Evolutionary conservation across 2,329 filamentous ascomycete genomes (phyloP).

Genomic region (Pestalotiopsis sp.): DNA sequence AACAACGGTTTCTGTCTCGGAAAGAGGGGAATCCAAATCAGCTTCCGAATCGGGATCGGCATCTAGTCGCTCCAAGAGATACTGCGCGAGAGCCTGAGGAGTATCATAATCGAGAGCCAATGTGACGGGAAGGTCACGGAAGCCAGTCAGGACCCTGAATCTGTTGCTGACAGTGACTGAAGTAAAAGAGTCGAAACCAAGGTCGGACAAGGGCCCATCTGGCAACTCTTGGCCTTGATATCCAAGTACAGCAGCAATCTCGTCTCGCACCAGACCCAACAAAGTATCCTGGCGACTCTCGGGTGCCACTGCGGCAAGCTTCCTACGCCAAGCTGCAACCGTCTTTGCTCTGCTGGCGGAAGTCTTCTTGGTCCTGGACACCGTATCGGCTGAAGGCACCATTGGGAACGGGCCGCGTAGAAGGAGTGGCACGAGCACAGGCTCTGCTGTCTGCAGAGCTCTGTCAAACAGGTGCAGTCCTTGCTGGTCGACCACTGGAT

Average conservation of each 20-base stretch:
- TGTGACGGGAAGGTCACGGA: constrained; percentile 11
- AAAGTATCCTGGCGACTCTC: constrained; percentile 5
- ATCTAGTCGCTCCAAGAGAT: constrained; percentile 2
- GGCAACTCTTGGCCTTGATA: constrained; percentile 4
- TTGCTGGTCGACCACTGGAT: constrained; percentile 4
- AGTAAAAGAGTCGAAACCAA: constrained; percentile 9
- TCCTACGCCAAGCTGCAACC: not conserved
- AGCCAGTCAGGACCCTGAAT: constrained; percentile 4
- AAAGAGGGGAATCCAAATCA: not conserved
- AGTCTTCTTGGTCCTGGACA: not conserved
- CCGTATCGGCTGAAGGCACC: not conserved
- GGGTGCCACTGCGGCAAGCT: constrained; percentile 6
- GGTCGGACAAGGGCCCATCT: constrained; percentile 4
- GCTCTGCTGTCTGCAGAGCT: constrained; percentile 4
- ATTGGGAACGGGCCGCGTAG: constrained; percentile 8
- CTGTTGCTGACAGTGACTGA: constrained; percentile 9
- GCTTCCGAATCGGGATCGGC: constrained; percentile 2
- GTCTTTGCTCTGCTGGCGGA: not conserved
- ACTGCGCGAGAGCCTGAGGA: constrained; percentile 5
- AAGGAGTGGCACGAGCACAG: constrained; percentile 7
- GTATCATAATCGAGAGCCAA: constrained; percentile 12
- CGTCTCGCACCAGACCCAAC: constrained; percentile 4
- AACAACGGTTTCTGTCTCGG: not conserved
- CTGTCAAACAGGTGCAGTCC: constrained; percentile 9
- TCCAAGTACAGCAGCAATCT: constrained; percentile 9